Conservation (phyloP, 768 basidiomycete genomes). For the Leccinum truebloodii region DNA sequence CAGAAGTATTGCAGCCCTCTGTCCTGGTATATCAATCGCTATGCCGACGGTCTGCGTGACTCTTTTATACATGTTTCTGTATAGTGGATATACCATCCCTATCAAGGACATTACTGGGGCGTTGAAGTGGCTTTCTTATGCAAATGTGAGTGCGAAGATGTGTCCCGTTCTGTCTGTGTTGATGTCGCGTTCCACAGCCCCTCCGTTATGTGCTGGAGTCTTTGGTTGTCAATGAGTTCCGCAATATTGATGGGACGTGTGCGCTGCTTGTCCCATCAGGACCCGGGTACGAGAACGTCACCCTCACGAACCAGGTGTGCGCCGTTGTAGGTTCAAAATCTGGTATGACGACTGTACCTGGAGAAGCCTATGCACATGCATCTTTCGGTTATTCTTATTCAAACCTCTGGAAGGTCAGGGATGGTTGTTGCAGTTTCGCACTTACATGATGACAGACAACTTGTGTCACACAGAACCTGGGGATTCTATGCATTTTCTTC, state of each 20-base stretch:
- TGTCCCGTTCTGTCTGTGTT: constrained; percentile 36
- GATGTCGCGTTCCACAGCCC: constrained; percentile 32
- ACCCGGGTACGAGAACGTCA: constrained; percentile 35
- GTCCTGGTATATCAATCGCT: constrained; percentile 54
- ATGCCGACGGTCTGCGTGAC: constrained; percentile 33
- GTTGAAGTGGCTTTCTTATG: constrained; percentile 21
- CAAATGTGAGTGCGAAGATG: constrained; percentile 34
- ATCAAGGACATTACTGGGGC: constrained; percentile 4
- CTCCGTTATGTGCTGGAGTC: constrained; percentile 27
- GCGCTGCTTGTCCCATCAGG: constrained; percentile 35
- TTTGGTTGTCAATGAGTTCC: constrained; percentile 52
- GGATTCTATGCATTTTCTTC: constrained; percentile 48
- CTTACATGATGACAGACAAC: neutral
- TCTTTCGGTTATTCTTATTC: constrained; percentile 30
- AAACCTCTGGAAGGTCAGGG: constrained; percentile 40
- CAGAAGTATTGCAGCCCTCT: constrained; percentile 59
- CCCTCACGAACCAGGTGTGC: constrained; percentile 40
- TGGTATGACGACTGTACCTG: constrained; percentile 42
- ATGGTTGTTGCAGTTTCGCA: constrained; percentile 1
- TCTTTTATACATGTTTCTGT: constrained; percentile 42
- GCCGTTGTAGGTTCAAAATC: constrained; percentile 41
- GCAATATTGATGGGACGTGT: constrained; percentile 37
- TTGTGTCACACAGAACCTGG: constrained; percentile 35
- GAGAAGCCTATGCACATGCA: constrained; percentile 41
- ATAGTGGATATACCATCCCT: constrained; percentile 43